A percentile compares a stretch with the other conserved stretches of the same genome.
phyloP scores from a whole-genome alignment of 257 asterid species.

The Asclepias syriaca region DNA sequence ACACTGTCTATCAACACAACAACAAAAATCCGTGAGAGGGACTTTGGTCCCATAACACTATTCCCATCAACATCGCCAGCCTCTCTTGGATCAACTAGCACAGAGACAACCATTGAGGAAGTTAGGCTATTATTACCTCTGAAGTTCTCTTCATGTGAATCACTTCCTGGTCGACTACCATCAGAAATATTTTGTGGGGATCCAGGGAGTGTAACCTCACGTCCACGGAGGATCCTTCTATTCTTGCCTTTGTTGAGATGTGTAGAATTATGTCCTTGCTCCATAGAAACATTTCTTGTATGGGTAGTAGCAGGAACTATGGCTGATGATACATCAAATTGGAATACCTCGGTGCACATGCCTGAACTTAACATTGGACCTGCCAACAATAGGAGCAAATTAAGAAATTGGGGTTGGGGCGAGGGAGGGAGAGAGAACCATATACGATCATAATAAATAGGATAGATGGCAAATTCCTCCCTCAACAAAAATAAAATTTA shows the following conservation, averaged over 20 bases:
- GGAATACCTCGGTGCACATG: conserved; percentile 96
- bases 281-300: conserved; percentile 43
- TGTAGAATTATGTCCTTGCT: conserved; percentile 40
- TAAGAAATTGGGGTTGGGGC: background rate
- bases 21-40: conserved; percentile 73
- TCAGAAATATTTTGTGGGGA: conserved; percentile 54
- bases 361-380: conserved; percentile 94
- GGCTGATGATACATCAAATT: conserved; percentile 78
- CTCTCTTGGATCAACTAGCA: conserved; percentile 92
- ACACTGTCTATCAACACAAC: conserved; percentile 87
- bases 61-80: conserved; percentile 66
- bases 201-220: conserved; percentile 45
- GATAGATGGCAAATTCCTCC: background rate
- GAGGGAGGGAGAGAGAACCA: background rate
- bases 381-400: conserved; percentile 24
- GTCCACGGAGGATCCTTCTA: conserved; percentile 67
- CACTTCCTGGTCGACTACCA: conserved; percentile 33
- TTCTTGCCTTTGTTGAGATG: conserved; percentile 44
- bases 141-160: conserved; percentile 42
- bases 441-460: background rate
- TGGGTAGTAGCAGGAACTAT: conserved; percentile 56
- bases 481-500: background rate
- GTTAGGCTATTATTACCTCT: conserved; percentile 33
- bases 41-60: conserved; percentile 67
- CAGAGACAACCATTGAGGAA: conserved; percentile 92